phyloP scores from a whole-genome alignment of 257 asterid species.

The Haberlea rhodopensis region DNA sequence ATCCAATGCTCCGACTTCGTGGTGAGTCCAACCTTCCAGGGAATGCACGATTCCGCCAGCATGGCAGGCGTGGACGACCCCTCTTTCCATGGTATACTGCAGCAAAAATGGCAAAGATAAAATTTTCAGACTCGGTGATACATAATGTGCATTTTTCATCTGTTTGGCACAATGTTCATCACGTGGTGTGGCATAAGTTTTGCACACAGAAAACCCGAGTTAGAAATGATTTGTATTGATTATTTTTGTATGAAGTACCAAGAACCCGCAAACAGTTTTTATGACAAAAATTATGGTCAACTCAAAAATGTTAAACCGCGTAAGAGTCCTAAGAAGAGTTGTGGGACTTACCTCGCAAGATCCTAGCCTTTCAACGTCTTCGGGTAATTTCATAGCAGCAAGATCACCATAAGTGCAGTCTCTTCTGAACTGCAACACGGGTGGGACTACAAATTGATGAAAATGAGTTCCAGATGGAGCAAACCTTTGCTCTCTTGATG shows the following conservation, averaged over 20 bases:
- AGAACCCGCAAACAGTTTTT: too few species aligned
- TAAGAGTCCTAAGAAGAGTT: too few species aligned
- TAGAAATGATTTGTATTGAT: too few species aligned
- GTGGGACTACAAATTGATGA: constrained; percentile 94
- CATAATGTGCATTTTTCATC: too few species aligned
- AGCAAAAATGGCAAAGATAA: too few species aligned
- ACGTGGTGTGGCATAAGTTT: too few species aligned
- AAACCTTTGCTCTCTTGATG: constrained; percentile 63
- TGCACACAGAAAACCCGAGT: too few species aligned
- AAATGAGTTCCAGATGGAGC: constrained; percentile 86
- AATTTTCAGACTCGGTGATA: neutral
- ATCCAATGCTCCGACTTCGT: constrained; percentile 90
- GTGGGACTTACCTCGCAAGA: constrained; percentile 72
- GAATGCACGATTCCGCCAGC: constrained; percentile 86
- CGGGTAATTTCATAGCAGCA: constrained; percentile 84
- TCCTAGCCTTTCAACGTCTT: constrained; percentile 77
- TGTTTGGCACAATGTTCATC: too few species aligned
- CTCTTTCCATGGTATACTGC: constrained; percentile 93
- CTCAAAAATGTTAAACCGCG: too few species aligned
- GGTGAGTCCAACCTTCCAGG: constrained; percentile 83
- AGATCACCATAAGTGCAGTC: constrained; percentile 88
- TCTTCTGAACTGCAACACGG: constrained; percentile 56
- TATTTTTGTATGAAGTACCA: too few species aligned
- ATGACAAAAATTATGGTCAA: too few species aligned
- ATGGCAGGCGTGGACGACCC: constrained; percentile 93